Conservation (phyloP, 148 eudicot species). For the Heliosperma pusillum region DNA sequence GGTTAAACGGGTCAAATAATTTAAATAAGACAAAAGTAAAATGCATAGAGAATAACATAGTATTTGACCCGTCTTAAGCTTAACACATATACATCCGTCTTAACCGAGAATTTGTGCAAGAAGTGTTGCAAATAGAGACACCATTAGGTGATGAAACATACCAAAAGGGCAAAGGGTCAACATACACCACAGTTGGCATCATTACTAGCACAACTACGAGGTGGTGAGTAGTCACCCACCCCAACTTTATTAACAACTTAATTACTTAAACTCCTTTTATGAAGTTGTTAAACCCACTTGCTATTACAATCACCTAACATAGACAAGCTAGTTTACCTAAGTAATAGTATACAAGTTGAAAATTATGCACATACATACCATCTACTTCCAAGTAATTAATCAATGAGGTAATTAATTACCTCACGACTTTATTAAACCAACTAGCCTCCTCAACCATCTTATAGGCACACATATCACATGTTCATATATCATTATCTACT, state of each 20-base stretch:
- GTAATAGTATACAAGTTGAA: slow-evolving; percentile 5
- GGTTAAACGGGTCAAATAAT: too few species aligned
- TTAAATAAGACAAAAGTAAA: too few species aligned
- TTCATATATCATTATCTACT: too few species aligned
- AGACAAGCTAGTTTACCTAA: slow-evolving; percentile 8
- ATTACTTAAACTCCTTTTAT: neutral
- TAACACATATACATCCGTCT: too few species aligned
- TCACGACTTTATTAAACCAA: neutral
- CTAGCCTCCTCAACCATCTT: neutral
- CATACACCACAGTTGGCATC: neutral
- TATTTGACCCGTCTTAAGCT: too few species aligned
- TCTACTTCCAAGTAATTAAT: neutral
- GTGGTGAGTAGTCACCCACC: neutral
- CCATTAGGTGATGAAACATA: neutral
- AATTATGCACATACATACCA: neutral
- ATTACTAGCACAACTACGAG: neutral
- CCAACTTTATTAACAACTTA: neutral
- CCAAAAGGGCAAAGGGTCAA: neutral
- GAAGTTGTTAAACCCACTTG: slow-evolving; percentile 10
- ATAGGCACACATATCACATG: too few species aligned
- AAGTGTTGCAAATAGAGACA: neutral
- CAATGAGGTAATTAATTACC: neutral
- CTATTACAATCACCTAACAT: slow-evolving; percentile 13
- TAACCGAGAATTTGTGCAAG: too few species aligned
- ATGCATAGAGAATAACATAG: too few species aligned